Evolutionary conservation across 2,329 filamentous ascomycete species (phyloP), one percentile per base, ranked within the genome.

Genomic region (Metarhizium anisopliae): DNA sequence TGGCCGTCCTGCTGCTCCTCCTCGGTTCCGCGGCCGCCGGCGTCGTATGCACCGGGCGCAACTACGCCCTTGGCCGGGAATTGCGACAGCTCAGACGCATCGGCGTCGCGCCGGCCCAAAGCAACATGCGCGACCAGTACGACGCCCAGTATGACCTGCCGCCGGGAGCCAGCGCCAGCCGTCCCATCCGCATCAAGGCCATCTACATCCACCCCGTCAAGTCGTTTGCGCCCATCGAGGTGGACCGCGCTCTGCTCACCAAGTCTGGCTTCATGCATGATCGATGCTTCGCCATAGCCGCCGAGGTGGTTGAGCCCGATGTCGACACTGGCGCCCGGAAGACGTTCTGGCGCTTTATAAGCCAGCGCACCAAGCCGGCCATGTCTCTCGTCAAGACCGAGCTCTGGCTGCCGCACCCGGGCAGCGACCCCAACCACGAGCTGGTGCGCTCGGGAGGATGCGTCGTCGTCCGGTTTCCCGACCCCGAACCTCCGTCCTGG

Each of bases 171-270:
- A 45, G n/a, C 1, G 4, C 50, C 2, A 50, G n/a, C 4, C 42
- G 56, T 1, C 54, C 65, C 1, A 58, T 64, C 1, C 57, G 56
- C 2, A 58, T 67, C 58, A 67, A 67, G 29, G 65, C 65, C 4
- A 56, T 67, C 1, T 64, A 62, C 3, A 57, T 67, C 4, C 64
- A 67, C 11, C 66, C 66, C 0, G 58, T 67, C 51, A 67, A 67
- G 40, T 67, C 66, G 0, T 67, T 64, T 45, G 62, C 56, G 1
- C 62, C 64, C 0, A 53, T 67, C 5, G 66, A 67, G 32, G 11
- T 67, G 16, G 35, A 61, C 14, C 53, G 61, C 2, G 62, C 62
- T 1, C 20, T 60, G 6, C 59, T 67, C 6, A 56, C 62, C 10
- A 67, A 67, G 29, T 59, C 60, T 1, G 64, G 66, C 0, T 62